Percentiles rank a stretch among this genome's conserved stretches.
Conservation (phyloP, 176 grass and related monocot genomes). For the Bonia amplexicaulis region DNA sequence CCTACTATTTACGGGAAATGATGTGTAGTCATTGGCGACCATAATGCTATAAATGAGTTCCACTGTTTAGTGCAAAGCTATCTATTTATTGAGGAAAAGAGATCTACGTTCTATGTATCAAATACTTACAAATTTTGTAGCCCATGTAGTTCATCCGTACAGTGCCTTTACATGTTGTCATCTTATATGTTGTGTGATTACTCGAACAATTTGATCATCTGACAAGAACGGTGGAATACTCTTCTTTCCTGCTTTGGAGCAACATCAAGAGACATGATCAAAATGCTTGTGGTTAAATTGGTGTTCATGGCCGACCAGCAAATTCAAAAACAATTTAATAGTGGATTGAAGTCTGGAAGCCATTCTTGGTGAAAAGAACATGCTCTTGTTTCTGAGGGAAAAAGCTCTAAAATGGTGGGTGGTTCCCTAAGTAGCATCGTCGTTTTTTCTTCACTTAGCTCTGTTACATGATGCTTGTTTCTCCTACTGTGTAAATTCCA, state of each 20-base stretch:
- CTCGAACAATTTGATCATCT: neutral
- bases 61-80: neutral
- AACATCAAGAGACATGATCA: neutral
- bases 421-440: too few relatives aligned
- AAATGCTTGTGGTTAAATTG: neutral
- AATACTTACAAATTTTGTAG: constrained; percentile 27
- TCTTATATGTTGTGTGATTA: neutral
- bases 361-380: neutral
- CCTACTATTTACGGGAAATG: neutral
- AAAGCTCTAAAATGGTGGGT: neutral
- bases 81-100: neutral
- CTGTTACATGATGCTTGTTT: neutral
- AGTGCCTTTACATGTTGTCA: neutral
- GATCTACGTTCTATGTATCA: neutral
- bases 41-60: neutral
- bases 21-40: neutral
- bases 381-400: neutral
- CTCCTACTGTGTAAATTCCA: too few relatives aligned
- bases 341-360: neutral
- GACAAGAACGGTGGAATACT: neutral
- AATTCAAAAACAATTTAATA: neutral
- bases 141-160: neutral
- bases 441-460: neutral
- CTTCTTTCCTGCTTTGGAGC: neutral
- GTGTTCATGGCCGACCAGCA: neutral